Evolutionary conservation across 345 rosid genomes (phyloP).

Genomic region (Streptanthus diversifolius): DNA sequence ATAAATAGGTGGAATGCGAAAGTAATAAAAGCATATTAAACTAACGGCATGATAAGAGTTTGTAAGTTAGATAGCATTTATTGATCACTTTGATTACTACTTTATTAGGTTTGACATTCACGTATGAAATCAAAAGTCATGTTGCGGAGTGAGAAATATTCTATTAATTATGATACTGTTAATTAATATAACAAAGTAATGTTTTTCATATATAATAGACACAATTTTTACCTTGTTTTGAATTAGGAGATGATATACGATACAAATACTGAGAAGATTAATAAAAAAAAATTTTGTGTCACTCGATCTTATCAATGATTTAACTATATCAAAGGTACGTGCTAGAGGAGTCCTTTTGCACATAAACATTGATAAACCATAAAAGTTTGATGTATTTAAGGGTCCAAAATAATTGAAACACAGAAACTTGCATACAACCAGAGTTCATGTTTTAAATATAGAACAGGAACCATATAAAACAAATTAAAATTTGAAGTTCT

Average conservation of each 20-base stretch:
- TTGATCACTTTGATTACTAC: slow-evolving; percentile 13
- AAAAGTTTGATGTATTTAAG: neutral
- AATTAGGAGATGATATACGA: neutral
- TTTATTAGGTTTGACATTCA: slow-evolving; percentile 34
- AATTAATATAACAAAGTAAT: neutral
- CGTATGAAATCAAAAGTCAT: slow-evolving; percentile 19
- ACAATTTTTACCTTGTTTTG: neutral
- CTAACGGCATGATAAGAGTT: neutral
- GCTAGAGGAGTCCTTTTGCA: too few relatives aligned
- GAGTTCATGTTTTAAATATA: neutral
- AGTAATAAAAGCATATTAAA: neutral
- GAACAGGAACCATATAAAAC: neutral
- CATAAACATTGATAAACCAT: neutral
- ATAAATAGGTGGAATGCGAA: neutral
- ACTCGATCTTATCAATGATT: too few relatives aligned
- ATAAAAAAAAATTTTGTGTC: too few relatives aligned
- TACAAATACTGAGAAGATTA: neutral
- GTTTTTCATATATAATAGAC: neutral
- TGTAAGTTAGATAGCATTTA: neutral
- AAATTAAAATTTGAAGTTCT: neutral
- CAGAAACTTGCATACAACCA: neutral
- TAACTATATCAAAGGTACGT: too few relatives aligned
- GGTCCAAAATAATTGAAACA: neutral
- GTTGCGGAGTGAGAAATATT: slow-evolving; percentile 18
- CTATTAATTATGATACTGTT: neutral